Base-by-base conservation (phyloP, 352 stramenopile species). In the Blastocystis sp. region DNA sequence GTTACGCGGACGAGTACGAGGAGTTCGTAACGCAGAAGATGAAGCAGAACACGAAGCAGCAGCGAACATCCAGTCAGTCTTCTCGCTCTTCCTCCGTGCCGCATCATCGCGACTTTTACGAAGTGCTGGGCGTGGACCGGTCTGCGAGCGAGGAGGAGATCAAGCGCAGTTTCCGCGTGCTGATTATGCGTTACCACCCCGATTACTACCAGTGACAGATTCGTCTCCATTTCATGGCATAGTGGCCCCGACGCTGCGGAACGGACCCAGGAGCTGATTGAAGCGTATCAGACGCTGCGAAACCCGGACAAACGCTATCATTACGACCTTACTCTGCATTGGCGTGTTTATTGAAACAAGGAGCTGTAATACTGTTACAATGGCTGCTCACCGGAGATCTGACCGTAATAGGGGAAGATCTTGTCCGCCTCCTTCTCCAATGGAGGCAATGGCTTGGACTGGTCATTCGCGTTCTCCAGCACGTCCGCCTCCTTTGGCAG, bases 101-200 rank as follows among this genome's bases (percentile, higher is more conserved):
- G n/a, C 34, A 77, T 60, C 21, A 42, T 14, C 66, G 40, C 42
- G 66, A 77, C 54, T 77, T 40, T 34, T 77, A 77, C 60, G 42
- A 57, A 21, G 24, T 77, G 9, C 21, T 77, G 42, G 66, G 66
- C 3, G 66, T 77, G 11, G 66, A 77, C 43, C 66, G 66, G 1
- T 60, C 66, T 11, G 66, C 66, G 45, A 77, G 66, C 28, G 24
- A 77, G 66, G 66, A 77, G 66, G 66, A 77, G 45, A 77, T 77
- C 43, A 77, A 57, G 66, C 38, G 66, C 6, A 60, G 21, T 38
- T 77, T 77, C 66, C 66, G 66, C 6, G 66, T 77, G 66, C 34
- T 57, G 42, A 77, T 77, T n/a, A 77, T 77, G 66, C 34, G 60
- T 34, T n/a, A 38, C 21, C 66, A 77, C 34, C 66, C 66, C 4